phyloP scores from a whole-genome alignment of 257 asterid genomes.

The Apocynum venetum region DNA sequence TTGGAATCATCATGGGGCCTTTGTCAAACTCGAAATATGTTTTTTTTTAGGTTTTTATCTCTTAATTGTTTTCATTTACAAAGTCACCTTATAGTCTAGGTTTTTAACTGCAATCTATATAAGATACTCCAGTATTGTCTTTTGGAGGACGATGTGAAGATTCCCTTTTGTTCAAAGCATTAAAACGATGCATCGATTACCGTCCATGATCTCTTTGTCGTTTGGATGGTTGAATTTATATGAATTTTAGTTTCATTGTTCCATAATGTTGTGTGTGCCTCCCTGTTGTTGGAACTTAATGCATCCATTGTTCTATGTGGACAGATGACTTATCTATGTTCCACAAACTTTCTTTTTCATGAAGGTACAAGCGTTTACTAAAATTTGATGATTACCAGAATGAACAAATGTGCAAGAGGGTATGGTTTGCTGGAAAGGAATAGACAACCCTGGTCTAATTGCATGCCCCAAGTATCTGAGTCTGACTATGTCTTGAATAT shows the following conservation, averaged over 20 bases:
- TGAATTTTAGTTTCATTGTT: neutral
- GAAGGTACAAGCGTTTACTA: too few species aligned
- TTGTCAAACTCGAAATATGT: neutral
- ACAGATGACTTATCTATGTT: too few species aligned
- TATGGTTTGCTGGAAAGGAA: too few species aligned
- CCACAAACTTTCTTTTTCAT: too few species aligned
- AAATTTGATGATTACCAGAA: too few species aligned
- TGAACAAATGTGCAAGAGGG: too few species aligned
- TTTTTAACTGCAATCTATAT: conserved; percentile 1
- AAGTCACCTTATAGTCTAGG: neutral
- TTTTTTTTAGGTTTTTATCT: conserved; percentile 3
- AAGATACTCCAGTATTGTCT: conserved; percentile 1
- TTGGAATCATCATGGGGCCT: neutral
- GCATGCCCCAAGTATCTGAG: too few species aligned
- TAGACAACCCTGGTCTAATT: too few species aligned
- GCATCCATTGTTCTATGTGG: too few species aligned
- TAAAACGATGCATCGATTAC: too few species aligned
- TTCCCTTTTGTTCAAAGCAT: neutral
- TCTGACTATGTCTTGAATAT: too few species aligned
- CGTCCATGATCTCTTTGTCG: neutral
- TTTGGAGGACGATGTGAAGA: conserved; percentile 7
- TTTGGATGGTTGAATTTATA: neutral
- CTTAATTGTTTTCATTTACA: conserved; percentile 5
- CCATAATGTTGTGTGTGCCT: neutral
- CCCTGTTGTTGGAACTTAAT: too few species aligned